Conservation (phyloP, 306 rosid species). For the Chamaecrista fasciculata region DNA sequence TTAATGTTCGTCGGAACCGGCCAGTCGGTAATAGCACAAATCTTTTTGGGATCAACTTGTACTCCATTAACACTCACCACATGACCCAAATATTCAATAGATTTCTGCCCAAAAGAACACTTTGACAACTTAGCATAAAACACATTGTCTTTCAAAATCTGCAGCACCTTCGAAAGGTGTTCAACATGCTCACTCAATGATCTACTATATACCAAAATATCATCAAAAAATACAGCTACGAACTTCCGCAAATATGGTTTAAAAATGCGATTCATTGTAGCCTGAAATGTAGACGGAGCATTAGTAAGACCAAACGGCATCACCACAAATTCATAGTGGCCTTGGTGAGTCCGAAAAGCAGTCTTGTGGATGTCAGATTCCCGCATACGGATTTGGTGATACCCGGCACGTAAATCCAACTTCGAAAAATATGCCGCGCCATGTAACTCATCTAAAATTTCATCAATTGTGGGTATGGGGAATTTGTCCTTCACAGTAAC, state of each 20-base stretch:
- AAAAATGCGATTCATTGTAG: background rate
- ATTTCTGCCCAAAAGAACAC: background rate
- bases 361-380: background rate
- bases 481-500: background rate
- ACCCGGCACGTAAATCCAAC: background rate
- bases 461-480: background rate
- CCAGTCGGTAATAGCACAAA: background rate
- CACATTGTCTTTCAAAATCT: no score
- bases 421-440: background rate
- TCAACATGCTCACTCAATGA: background rate
- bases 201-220: background rate
- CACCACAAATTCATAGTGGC: background rate
- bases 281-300: background rate
- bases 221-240: background rate
- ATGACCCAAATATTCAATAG: background rate
- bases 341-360: background rate
- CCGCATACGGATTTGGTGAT: background rate
- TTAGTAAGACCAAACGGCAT: background rate
- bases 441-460: background rate
- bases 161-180: background rate
- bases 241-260: background rate
- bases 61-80: background rate
- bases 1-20: background rate
- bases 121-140: background rate
- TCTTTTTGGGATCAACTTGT: background rate